Conservation (phyloP, 2,329 filamentous ascomycete genomes). For the Ophiocordyceps camponoti-saundersi region DNA sequence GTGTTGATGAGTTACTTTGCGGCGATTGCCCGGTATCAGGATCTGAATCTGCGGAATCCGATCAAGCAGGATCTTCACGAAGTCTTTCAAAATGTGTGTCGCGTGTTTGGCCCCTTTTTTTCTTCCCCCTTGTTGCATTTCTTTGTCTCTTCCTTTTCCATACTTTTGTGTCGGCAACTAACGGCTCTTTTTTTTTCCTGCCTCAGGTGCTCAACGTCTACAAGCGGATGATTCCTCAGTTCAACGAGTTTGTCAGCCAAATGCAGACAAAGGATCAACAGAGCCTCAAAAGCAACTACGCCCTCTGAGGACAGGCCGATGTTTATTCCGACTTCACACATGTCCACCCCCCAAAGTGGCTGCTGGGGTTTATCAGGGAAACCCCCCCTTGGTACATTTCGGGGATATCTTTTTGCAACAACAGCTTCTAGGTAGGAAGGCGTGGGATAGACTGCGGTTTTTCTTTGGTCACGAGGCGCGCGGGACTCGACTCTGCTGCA, state of each 20-base stretch:
- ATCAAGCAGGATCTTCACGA: slow-evolving; percentile 49
- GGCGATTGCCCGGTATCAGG: slow-evolving; percentile 63
- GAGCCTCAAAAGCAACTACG: slow-evolving; percentile 29
- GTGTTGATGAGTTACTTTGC: slow-evolving; percentile 68
- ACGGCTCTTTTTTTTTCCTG: too few species aligned
- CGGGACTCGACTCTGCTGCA: neutral
- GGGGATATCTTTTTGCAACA: neutral
- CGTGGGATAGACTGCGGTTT: slow-evolving; percentile 6
- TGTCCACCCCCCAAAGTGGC: too few species aligned
- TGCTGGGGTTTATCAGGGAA: too few species aligned
- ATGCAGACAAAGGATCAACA: slow-evolving; percentile 32
- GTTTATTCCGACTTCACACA: neutral
- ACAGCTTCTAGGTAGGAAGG: neutral
- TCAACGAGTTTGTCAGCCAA: slow-evolving; percentile 34
- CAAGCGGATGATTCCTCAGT: slow-evolving; percentile 41
- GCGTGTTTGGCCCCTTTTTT: too few species aligned
- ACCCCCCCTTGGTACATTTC: too few species aligned
- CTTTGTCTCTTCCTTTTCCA: too few species aligned
- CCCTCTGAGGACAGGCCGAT: slow-evolving; percentile 14
- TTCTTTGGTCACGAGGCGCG: neutral
- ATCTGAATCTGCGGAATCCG: slow-evolving; percentile 41
- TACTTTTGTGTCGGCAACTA: too few species aligned
- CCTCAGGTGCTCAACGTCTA: slow-evolving; percentile 34
- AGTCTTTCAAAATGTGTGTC: slow-evolving; percentile 60
- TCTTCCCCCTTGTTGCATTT: slow-evolving; percentile 1